phyloP scores from a whole-genome alignment of 2,329 filamentous ascomycete species.

The Fusarium chlamydosporum region DNA sequence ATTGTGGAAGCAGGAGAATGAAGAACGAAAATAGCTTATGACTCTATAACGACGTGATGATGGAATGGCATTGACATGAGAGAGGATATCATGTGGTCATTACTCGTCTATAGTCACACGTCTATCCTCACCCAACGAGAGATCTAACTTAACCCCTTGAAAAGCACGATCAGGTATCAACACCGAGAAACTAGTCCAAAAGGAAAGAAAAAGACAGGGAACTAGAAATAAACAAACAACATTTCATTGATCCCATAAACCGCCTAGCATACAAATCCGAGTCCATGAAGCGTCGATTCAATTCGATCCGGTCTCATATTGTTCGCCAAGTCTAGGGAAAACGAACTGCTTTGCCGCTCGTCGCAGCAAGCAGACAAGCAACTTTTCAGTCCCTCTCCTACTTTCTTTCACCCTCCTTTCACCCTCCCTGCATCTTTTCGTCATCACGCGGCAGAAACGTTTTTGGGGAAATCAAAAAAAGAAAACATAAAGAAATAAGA shows the following conservation, averaged over 20 bases:
- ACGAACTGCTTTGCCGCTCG: slow-evolving; percentile 28
- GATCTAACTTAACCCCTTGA: slow-evolving; percentile 7
- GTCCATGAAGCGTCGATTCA: slow-evolving; percentile 15
- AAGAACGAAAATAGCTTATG: neutral
- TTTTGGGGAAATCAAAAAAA: slow-evolving; percentile 44
- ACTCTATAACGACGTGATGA: neutral
- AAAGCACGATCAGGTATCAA: slow-evolving; percentile 16
- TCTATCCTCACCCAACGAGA: slow-evolving; percentile 12
- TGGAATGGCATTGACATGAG: slow-evolving; percentile 9
- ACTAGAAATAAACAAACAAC: slow-evolving; percentile 39
- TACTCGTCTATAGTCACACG: slow-evolving; percentile 44
- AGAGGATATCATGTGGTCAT: slow-evolving; percentile 39
- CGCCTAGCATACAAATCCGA: slow-evolving; percentile 49
- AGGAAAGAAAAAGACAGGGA: slow-evolving; percentile 10
- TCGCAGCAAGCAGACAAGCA: slow-evolving; percentile 28
- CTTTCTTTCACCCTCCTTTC: slow-evolving; percentile 11
- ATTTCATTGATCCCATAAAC: slow-evolving; percentile 52
- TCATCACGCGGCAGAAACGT: slow-evolving; percentile 35
- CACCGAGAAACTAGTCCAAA: slow-evolving; percentile 23
- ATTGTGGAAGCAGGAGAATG: slow-evolving; percentile 39
- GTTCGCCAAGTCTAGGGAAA: slow-evolving; percentile 33
- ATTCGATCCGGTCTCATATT: slow-evolving; percentile 33
- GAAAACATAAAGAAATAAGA: slow-evolving; percentile 46
- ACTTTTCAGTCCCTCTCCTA: slow-evolving; percentile 31
- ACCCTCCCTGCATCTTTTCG: slow-evolving; percentile 23